phyloP scores from a whole-genome alignment of 805 yeast species.

The Sugiyamaella smithiae region DNA sequence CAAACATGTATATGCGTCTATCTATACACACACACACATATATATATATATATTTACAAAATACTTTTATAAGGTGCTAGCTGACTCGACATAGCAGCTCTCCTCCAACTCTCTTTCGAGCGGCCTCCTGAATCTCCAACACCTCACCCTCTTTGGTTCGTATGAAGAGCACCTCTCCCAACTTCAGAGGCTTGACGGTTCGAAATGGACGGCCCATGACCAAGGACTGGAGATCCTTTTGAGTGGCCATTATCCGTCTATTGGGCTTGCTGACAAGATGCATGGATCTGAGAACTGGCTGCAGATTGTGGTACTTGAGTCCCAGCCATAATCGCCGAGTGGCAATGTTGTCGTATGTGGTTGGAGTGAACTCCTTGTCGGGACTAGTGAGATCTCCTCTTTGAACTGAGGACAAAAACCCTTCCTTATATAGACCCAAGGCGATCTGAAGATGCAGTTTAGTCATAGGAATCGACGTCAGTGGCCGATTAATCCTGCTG shows the following conservation, averaged over 20 bases:
- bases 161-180: slow-evolving; percentile 84
- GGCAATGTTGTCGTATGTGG: slow-evolving; percentile 81
- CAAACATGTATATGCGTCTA: too few relatives aligned
- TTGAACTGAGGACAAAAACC: slow-evolving; percentile 79
- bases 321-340: slow-evolving; percentile 90
- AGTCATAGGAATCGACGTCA: slow-evolving; percentile 80
- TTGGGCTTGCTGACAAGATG: slow-evolving; percentile 82
- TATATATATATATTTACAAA: background rate
- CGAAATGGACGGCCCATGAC: slow-evolving; percentile 76
- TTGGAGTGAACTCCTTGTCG: slow-evolving; percentile 55
- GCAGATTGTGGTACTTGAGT: slow-evolving; percentile 77
- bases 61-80: slow-evolving; percentile 12
- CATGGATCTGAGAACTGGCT: slow-evolving; percentile 71
- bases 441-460: slow-evolving; percentile 81
- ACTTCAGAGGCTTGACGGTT: slow-evolving; percentile 74
- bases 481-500: slow-evolving; percentile 64
- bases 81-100: slow-evolving; percentile 71
- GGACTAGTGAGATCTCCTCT: slow-evolving; percentile 86
- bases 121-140: slow-evolving; percentile 83
- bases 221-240: slow-evolving; percentile 64
- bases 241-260: slow-evolving; percentile 61
- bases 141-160: slow-evolving; percentile 51
- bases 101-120: slow-evolving; percentile 66
- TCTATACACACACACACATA: background rate
- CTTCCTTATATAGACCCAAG: slow-evolving; percentile 82